These are phyloP conservation scores for Coemansia sp. DNA, from an alignment of 192 early-diverging fungal genomes.

Conservation along the genomic window DNA sequence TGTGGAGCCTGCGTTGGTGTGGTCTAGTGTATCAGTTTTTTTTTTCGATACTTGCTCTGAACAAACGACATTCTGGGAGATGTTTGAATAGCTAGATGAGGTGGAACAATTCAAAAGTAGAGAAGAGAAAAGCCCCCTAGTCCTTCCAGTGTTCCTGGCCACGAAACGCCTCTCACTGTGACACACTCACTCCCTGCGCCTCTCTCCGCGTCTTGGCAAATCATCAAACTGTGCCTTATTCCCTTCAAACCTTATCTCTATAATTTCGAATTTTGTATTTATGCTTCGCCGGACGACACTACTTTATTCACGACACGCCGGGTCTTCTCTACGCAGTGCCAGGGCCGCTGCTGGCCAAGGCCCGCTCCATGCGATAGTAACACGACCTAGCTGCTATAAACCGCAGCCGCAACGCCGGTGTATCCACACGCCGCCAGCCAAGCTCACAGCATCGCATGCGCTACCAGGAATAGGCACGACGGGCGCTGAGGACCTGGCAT, in stretches of 20 bases:
- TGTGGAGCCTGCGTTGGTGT: background rate
- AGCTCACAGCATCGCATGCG: background rate
- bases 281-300: background rate
- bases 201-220: background rate
- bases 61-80: slow-evolving; percentile 29
- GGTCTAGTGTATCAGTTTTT: background rate
- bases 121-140: background rate
- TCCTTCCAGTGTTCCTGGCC: background rate
- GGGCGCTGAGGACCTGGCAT: background rate
- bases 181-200: background rate
- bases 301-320: background rate
- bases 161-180: background rate
- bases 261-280: slow-evolving; percentile 1
- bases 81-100: background rate
- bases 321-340: background rate
- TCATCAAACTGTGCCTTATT: too few species aligned
- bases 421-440: background rate
- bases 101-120: background rate
- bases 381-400: background rate
- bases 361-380: background rate
- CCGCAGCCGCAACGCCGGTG: background rate
- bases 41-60: slow-evolving; percentile 29
- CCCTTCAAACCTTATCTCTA: background rate
- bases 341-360: background rate
- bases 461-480: background rate